phyloP scores from a whole-genome alignment of 148 eudicot genomes.

The Polygonum aviculare region DNA sequence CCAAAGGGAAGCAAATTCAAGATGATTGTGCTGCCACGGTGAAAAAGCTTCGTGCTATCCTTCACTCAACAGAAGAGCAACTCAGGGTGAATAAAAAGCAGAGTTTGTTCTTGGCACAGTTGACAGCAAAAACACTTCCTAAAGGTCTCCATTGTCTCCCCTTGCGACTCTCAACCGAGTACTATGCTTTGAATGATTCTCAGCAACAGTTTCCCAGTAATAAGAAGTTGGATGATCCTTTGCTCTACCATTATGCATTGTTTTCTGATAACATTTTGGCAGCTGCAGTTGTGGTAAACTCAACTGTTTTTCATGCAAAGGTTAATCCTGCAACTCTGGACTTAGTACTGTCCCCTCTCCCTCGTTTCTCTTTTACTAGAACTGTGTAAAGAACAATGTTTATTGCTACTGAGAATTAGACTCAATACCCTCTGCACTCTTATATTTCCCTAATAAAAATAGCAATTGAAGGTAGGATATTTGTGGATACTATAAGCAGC shows the following conservation, averaged over 20 bases:
- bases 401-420: not conserved
- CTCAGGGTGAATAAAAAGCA: slow-evolving; percentile 86
- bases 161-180: slow-evolving; percentile 79
- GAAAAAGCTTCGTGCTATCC: slow-evolving; percentile 93
- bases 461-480: not conserved
- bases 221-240: slow-evolving; percentile 64
- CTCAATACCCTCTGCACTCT: not conserved
- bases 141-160: slow-evolving; percentile 99
- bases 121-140: slow-evolving; percentile 89
- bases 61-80: slow-evolving; percentile 95
- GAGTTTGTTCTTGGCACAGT: slow-evolving; percentile 71
- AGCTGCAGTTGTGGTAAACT: slow-evolving; percentile 89
- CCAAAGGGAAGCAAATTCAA: slow-evolving; percentile 80
- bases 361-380: not conserved
- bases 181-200: slow-evolving; percentile 58
- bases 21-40: slow-evolving; percentile 82
- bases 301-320: slow-evolving; percentile 76
- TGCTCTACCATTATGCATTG: slow-evolving; percentile 79
- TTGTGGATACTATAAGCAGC: not conserved
- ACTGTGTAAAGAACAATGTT: not conserved
- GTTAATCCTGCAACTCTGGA: slow-evolving; percentile 27
- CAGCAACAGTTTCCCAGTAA: slow-evolving; percentile 50
- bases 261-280: slow-evolving; percentile 90
- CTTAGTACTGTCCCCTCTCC: not conserved
- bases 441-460: not conserved